Evolutionary conservation across 2,329 filamentous ascomycete genomes (phyloP).

Genomic region (Cucurbitaria berberidis): DNA sequence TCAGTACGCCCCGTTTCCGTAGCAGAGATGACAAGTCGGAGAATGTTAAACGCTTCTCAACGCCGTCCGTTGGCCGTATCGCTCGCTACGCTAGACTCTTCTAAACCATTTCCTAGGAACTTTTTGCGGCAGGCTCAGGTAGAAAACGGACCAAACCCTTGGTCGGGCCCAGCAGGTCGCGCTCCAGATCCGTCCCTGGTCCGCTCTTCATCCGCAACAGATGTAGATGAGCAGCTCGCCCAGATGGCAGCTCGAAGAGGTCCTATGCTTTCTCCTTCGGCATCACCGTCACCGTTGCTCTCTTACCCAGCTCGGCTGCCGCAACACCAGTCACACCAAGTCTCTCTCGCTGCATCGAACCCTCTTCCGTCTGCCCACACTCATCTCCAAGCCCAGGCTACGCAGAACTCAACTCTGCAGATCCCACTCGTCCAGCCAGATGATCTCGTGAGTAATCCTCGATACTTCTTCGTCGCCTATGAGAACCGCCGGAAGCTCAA

Average conservation of each 20-base stretch:
- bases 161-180: neutral
- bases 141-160: neutral
- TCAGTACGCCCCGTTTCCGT: neutral
- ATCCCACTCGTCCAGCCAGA: neutral
- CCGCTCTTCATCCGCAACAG: slow-evolving; percentile 9
- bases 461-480: neutral
- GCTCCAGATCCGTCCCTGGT: neutral
- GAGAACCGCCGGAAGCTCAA: neutral
- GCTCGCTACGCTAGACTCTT: neutral
- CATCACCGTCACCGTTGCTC: neutral
- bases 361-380: neutral
- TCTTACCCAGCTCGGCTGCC: neutral
- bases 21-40: neutral
- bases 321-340: neutral
- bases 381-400: neutral
- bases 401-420: neutral
- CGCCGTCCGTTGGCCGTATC: neutral
- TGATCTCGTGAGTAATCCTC: neutral
- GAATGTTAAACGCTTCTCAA: neutral
- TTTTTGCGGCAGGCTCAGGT: neutral
- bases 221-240: slow-evolving; percentile 3
- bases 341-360: no score
- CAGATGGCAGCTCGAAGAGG: neutral
- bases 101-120: neutral
- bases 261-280: neutral